Percentiles rank a stretch among this genome's conserved stretches.
These are phyloP conservation scores for Colletotrichum musicola DNA, from an alignment of 2,329 filamentous ascomycete genomes.

Conservation along the genomic window DNA sequence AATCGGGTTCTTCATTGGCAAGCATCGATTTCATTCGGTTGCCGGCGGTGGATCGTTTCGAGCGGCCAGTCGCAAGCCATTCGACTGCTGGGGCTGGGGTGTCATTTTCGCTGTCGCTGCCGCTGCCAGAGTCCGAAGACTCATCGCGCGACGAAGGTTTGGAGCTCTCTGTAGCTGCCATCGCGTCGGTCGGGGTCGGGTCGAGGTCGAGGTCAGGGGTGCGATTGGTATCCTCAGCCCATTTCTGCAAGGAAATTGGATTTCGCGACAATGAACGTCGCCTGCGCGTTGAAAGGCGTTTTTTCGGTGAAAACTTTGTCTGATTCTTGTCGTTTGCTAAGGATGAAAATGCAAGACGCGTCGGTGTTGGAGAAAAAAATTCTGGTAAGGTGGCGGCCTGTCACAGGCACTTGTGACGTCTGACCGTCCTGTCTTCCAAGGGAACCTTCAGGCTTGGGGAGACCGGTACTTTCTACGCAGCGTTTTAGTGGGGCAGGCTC, in stretches of 20 bases:
- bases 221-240: slow-evolving; percentile 10
- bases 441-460: slow-evolving; percentile 11
- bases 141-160: slow-evolving; percentile 33
- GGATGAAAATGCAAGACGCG: slow-evolving; percentile 23
- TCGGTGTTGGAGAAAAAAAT: slow-evolving; percentile 19
- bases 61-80: slow-evolving; percentile 80
- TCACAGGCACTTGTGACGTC: slow-evolving; percentile 34
- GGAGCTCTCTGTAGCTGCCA: slow-evolving; percentile 33
- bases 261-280: slow-evolving; percentile 8
- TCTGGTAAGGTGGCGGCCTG: slow-evolving; percentile 25
- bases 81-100: slow-evolving; percentile 60
- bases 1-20: slow-evolving; percentile 78
- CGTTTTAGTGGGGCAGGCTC: not conserved
- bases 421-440: slow-evolving; percentile 11
- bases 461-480: not conserved
- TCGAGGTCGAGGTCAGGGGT: not conserved
- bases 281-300: not conserved
- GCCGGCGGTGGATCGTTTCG: slow-evolving; percentile 84
- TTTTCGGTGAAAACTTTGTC: not conserved
- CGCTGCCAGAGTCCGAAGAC: slow-evolving; percentile 41
- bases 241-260: slow-evolving; percentile 21
- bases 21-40: slow-evolving; percentile 85
- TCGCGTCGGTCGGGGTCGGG: slow-evolving; percentile 22
- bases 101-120: slow-evolving; percentile 52
- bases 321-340: not conserved